These are phyloP conservation scores for Zychaea mexicana DNA, from an alignment of 371 early-diverging fungal genomes.

Conservation along the genomic window DNA sequence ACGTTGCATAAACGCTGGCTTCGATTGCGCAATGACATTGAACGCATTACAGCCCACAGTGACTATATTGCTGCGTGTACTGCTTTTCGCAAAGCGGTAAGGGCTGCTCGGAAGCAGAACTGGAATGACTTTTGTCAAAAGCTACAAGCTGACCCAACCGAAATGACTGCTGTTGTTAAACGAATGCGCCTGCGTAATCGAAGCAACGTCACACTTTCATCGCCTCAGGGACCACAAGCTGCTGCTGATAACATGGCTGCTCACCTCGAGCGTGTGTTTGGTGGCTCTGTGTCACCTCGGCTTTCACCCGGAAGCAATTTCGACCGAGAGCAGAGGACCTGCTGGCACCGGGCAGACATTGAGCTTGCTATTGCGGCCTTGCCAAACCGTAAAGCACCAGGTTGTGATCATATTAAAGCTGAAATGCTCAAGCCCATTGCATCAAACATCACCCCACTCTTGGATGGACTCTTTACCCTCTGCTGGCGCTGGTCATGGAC, in stretches of 20 bases:
- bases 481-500: constrained; percentile 25
- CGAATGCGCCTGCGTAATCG: background rate
- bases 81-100: background rate
- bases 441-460: background rate
- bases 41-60: constrained; percentile 5
- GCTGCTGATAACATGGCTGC: constrained; percentile 1
- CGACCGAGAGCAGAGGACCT: no score
- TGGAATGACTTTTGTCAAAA: constrained; percentile 16
- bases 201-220: background rate
- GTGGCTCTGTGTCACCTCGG: no score
- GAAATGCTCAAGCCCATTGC: constrained; percentile 27
- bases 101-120: constrained; percentile 8
- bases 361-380: constrained; percentile 1
- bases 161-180: background rate
- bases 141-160: background rate
- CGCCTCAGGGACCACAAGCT: background rate
- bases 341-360: background rate
- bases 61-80: background rate
- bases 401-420: constrained; percentile 23
- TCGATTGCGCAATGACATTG: constrained; percentile 5
- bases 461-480: constrained; percentile 14
- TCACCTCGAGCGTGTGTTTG: constrained; percentile 1
- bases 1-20: constrained; percentile 3
- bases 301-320: no score
- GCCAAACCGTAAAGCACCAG: constrained; percentile 17